Evolutionary conservation across 768 basidiomycete genomes (phyloP).

Genomic region (Pisolithus microcarpus): DNA sequence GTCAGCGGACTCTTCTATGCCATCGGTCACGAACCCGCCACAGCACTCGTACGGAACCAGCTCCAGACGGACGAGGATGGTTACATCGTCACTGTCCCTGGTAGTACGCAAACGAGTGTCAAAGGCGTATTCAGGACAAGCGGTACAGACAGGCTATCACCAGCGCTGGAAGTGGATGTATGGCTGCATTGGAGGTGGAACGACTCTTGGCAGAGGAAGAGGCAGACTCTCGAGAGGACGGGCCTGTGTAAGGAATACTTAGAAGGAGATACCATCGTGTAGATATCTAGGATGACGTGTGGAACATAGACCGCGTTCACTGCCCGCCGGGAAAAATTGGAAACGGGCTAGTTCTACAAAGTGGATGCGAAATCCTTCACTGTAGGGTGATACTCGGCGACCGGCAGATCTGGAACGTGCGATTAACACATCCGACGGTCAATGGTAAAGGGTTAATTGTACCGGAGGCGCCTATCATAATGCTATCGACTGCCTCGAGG

Average conservation of each 20-base stretch:
- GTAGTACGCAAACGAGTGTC: conserved; percentile 90
- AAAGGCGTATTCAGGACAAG: conserved; percentile 99
- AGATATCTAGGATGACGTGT: too few species aligned
- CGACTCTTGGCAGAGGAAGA: conserved; percentile 88
- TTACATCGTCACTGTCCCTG: conserved; percentile 93
- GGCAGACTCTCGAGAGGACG: background rate
- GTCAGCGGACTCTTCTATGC: conserved; percentile 96
- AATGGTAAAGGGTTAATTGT: too few species aligned
- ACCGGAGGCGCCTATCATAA: background rate
- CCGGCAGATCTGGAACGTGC: too few species aligned
- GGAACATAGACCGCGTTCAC: too few species aligned
- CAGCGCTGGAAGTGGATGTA: conserved; percentile 87
- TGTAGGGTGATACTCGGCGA: too few species aligned
- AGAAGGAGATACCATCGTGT: background rate
- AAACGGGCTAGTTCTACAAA: too few species aligned
- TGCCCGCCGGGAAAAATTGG: too few species aligned
- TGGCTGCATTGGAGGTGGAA: conserved; percentile 95
- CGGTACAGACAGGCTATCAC: conserved; percentile 92
- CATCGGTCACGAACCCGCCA: conserved; percentile 93
- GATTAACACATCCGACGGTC: too few species aligned
- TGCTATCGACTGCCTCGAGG: background rate
- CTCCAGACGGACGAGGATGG: conserved; percentile 88
- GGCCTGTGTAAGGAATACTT: background rate
- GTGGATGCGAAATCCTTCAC: too few species aligned
- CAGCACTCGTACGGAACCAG: conserved; percentile 77